These are phyloP conservation scores for Termitomyces sp. DNA, from an alignment of 768 basidiomycete species.

Conservation along the genomic window DNA sequence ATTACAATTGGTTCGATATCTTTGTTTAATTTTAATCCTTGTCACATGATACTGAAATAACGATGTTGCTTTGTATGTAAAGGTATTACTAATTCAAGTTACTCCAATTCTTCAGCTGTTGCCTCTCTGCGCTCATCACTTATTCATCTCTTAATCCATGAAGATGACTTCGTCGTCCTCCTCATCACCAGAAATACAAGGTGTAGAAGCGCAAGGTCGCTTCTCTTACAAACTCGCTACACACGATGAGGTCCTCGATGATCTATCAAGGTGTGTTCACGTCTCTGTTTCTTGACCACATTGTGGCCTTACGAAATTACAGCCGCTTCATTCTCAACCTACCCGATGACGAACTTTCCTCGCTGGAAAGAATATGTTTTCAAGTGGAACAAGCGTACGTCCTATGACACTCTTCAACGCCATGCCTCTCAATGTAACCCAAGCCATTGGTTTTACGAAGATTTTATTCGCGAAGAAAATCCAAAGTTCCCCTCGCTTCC, in stretches of 20 bases:
- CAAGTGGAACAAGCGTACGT: conserved; percentile 98
- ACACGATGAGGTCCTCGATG: conserved; percentile 84
- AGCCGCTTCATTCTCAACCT: conserved; percentile 97
- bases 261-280: conserved; percentile 74
- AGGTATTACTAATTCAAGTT: background rate
- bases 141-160: conserved; percentile 12
- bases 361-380: conserved; percentile 92
- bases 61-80: too few species aligned
- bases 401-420: conserved; percentile 4
- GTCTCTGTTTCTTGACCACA: conserved; percentile 1
- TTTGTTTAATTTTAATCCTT: background rate
- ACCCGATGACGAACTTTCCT: conserved; percentile 86
- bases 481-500: conserved; percentile 81
- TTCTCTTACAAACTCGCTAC: conserved; percentile 68
- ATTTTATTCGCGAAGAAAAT: conserved; percentile 92
- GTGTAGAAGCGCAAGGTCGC: conserved; percentile 26
- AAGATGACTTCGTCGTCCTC: conserved; percentile 73
- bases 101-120: background rate
- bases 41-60: background rate
- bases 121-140: conserved; percentile 22
- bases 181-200: conserved; percentile 68
- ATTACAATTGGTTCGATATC: too few species aligned
- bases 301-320: conserved; percentile 4
- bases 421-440: conserved; percentile 8
- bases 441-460: conserved; percentile 99